Conservation (phyloP, 345 rosid species). For the Toxicodendron radicans region DNA sequence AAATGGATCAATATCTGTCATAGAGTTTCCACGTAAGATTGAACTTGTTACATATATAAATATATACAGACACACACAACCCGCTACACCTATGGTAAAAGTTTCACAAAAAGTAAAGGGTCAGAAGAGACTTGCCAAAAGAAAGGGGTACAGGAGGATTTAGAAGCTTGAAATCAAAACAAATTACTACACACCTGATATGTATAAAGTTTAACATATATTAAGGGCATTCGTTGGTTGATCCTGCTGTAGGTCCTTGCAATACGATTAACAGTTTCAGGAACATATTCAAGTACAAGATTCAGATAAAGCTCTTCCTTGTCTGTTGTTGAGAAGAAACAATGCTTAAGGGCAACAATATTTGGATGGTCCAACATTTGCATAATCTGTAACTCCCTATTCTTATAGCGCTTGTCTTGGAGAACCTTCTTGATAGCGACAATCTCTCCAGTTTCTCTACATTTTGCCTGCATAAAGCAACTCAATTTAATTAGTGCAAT, state of each 20-base stretch:
- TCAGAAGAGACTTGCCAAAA: not conserved
- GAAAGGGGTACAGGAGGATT: not conserved
- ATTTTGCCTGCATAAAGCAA: constrained; percentile 74
- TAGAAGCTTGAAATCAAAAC: constrained; percentile 9
- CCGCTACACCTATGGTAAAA: not conserved
- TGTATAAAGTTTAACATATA: constrained; percentile 89
- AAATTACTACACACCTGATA: constrained; percentile 63
- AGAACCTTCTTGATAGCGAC: constrained; percentile 98
- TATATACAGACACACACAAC: not conserved
- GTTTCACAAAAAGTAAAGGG: not conserved
- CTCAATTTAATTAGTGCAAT: constrained; percentile 6
- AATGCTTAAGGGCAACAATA: constrained; percentile 80
- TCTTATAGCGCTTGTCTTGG: constrained; percentile 96
- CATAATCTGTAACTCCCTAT: constrained; percentile 92
- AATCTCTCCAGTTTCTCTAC: constrained; percentile 90
- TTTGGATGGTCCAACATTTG: constrained; percentile 92
- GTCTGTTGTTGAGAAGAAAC: constrained; percentile 91
- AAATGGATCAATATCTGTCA: not conserved
- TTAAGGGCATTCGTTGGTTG: constrained; percentile 85
- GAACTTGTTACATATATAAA: not conserved
- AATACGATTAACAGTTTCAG: constrained; percentile 82
- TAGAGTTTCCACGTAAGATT: not conserved
- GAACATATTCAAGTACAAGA: constrained; percentile 94
- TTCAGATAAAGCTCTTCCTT: constrained; percentile 94
- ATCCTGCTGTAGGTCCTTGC: constrained; percentile 81